Evolutionary conservation across 345 rosid species (phyloP).

Genomic region (Eucalyptus rudis): DNA sequence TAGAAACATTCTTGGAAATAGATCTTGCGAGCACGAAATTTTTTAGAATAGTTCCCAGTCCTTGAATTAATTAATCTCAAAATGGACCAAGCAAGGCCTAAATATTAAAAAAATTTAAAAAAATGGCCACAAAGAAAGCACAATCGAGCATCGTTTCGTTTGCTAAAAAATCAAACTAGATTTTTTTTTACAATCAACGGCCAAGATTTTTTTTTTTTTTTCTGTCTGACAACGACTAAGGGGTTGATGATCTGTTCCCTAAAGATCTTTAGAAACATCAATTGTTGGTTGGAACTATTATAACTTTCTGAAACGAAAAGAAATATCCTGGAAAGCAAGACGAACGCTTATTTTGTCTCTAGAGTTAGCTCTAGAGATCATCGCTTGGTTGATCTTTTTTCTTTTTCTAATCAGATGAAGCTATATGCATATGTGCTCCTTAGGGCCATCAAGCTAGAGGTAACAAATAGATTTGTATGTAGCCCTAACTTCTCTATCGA

Average conservation of each 20-base stretch:
- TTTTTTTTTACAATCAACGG: background rate
- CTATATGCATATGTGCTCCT: background rate
- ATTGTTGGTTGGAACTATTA: background rate
- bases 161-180: background rate
- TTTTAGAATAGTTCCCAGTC: background rate
- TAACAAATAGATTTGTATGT: background rate
- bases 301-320: background rate
- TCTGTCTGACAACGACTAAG: background rate
- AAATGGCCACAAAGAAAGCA: background rate
- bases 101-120: background rate
- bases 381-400: background rate
- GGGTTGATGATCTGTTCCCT: background rate
- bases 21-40: background rate
- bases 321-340: background rate
- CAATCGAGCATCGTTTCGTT: background rate
- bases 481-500: background rate
- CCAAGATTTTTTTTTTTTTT: background rate
- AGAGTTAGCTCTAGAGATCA: background rate
- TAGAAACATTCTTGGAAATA: background rate
- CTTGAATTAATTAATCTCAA: background rate
- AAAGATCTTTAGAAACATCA: background rate
- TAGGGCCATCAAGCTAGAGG: background rate
- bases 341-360: background rate
- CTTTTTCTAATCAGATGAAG: background rate
- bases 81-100: background rate